These are phyloP conservation scores for Neurospora intermedia DNA, from an alignment of 495 filamentous ascomycete genomes.

Conservation along the genomic window DNA sequence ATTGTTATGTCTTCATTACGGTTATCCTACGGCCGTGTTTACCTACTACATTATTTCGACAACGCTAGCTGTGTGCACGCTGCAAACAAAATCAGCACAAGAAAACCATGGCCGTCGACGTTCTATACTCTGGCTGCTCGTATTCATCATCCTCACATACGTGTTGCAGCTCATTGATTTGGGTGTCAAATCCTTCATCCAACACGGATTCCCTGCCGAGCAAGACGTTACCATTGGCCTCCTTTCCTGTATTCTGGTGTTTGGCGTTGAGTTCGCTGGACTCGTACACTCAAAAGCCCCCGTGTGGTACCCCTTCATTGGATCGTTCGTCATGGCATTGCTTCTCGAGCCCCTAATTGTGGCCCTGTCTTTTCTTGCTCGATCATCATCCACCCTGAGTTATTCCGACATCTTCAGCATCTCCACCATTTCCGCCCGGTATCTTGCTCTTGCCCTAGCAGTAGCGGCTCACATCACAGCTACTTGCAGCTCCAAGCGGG, in stretches of 20 bases:
- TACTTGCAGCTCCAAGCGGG: conserved; percentile 15
- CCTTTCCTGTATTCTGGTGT: conserved; percentile 44
- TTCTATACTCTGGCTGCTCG: conserved; percentile 37
- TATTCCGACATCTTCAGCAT: conserved; percentile 26
- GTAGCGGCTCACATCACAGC: conserved; percentile 24
- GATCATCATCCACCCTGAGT: not conserved
- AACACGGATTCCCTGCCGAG: conserved; percentile 28
- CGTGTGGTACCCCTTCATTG: conserved; percentile 53
- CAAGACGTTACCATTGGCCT: conserved; percentile 40
- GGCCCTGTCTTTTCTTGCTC: conserved; percentile 21
- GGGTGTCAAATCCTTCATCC: conserved; percentile 26
- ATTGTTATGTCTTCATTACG: conserved; percentile 38
- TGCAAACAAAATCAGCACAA: conserved; percentile 35
- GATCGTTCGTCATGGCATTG: conserved; percentile 43
- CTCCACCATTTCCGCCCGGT: conserved; percentile 21
- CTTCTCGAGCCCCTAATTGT: conserved; percentile 38
- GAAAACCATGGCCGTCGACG: conserved; percentile 31
- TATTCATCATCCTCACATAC: conserved; percentile 38
- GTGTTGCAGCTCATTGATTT: conserved; percentile 36
- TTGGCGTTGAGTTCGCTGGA: conserved; percentile 41
- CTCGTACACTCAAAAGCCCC: conserved; percentile 36
- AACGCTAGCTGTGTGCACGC: conserved; percentile 42
- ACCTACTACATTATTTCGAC: conserved; percentile 43
- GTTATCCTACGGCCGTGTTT: conserved; percentile 43
- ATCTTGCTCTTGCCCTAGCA: conserved; percentile 19